Base-by-base conservation (phyloP, 2,329 filamentous ascomycete species). In the Aspergillus tamarii region DNA sequence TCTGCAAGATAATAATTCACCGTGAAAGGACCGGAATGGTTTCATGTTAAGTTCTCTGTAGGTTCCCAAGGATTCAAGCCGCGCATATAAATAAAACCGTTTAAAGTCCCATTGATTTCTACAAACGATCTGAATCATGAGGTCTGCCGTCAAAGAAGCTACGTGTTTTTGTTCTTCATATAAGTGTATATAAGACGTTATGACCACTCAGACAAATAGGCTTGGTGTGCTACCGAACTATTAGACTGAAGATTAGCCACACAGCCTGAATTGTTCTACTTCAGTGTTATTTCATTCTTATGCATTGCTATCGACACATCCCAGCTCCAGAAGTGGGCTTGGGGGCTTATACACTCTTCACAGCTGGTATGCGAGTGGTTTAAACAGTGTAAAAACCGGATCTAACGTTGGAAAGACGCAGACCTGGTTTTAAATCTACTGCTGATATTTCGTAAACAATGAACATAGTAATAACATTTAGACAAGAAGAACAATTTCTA, bases 381-480 rank as follows among this genome's bases (percentile, higher is more conserved):
- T 21, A 23, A 10, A 46, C 43, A 5, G n/a, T 21, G 11, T 14
- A 11, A 23, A 46, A 8, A 23, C 43, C 19, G 7, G 12, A 34
- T 21, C 26, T 28, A 32, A 53, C 11, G 28, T 26, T 14, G n/a
- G 10, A 28, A 28, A 28, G 16, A 34, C 34, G 16, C 16, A 21
- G 14, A 16, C 16, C 7, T 16, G 34, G 14, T 36, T 14, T 36
- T 7, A 36, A 14, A 36, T 21, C 50, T 53, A 61, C 30, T 58
- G 43, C 23, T 26, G 9, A 30, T 52, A 41, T 46, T 34, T 11
- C 28, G 3, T 54, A 12, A 50, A 32, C 23, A 66, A 59, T 39
- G 57, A 66, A 62, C 60, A 64, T 67, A 61, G 64, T 61, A 48
- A 60, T 64, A 62, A 66, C 57, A 69, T 67, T 64, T 53, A 69